Conservation (phyloP, 192 early-diverging fungal genomes). For the Chytriomyces sp. region DNA sequence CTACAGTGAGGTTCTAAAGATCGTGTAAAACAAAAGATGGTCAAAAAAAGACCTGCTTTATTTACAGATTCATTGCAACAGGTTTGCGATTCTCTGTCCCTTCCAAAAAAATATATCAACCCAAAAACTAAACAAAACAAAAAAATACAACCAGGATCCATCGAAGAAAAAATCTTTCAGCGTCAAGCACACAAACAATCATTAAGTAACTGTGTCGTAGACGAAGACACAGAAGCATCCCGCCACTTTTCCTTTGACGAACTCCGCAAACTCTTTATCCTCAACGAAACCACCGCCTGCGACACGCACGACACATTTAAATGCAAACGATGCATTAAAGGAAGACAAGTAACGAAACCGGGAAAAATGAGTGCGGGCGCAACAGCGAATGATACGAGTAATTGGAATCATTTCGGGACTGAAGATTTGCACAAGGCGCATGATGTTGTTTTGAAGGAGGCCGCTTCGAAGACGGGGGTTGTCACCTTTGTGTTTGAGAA, state of each 20-base stretch:
- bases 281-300: slow-evolving; percentile 71
- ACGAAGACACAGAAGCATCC: slow-evolving; percentile 90
- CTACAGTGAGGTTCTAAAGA: too few relatives aligned
- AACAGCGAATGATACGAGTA: slow-evolving; percentile 56
- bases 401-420: slow-evolving; percentile 57
- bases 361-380: slow-evolving; percentile 51
- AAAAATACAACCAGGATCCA: slow-evolving; percentile 71
- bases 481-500: slow-evolving; percentile 62
- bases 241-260: slow-evolving; percentile 91
- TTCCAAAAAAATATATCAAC: background rate
- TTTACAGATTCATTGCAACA: slow-evolving; percentile 98
- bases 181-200: slow-evolving; percentile 77
- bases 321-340: slow-evolving; percentile 87
- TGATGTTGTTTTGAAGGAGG: slow-evolving; percentile 49
- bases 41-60: slow-evolving; percentile 81
- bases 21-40: slow-evolving; percentile 46
- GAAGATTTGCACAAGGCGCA: slow-evolving; percentile 49
- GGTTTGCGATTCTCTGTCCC: slow-evolving; percentile 5
- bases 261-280: slow-evolving; percentile 87
- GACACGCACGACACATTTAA: slow-evolving; percentile 99
- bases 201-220: slow-evolving; percentile 91
- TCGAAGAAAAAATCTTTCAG: slow-evolving; percentile 99
- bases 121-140: background rate
- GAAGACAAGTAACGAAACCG: slow-evolving; percentile 75
- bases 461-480: slow-evolving; percentile 37